Evolutionary conservation across 768 basidiomycete genomes (phyloP).

Genomic region (Mycena belliarum): DNA sequence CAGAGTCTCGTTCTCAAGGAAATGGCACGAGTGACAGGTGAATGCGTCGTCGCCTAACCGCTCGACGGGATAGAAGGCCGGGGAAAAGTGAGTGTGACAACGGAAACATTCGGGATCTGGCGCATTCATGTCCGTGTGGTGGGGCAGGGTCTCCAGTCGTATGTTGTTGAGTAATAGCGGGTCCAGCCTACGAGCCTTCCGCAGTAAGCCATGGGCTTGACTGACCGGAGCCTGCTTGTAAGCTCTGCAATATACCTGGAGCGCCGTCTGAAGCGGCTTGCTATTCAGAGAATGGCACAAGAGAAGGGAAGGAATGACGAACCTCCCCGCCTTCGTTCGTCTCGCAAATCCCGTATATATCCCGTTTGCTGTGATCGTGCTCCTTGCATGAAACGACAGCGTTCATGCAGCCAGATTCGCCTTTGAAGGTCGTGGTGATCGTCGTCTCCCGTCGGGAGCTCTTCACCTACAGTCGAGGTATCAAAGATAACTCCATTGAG

Average conservation of each 20-base stretch:
- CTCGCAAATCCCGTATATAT: conserved; percentile 84
- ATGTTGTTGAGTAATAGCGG: conserved; percentile 50
- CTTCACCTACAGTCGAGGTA: conserved; percentile 57
- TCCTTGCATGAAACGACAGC: conserved; percentile 78
- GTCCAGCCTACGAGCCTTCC: conserved; percentile 88
- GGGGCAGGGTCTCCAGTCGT: conserved; percentile 37
- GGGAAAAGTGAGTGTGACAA: conserved; percentile 73
- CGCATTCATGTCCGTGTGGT: conserved; percentile 20
- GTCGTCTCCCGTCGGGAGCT: conserved; percentile 70
- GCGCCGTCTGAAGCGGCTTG: conserved; percentile 61
- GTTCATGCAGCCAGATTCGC: conserved; percentile 76
- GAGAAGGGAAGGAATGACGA: conserved; percentile 24
- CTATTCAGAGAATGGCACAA: background rate
- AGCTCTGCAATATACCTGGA: conserved; percentile 82
- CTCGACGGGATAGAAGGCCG: conserved; percentile 61
- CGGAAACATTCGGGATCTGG: conserved; percentile 51
- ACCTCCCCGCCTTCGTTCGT: conserved; percentile 83
- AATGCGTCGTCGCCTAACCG: conserved; percentile 14
- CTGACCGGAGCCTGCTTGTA: conserved; percentile 79
- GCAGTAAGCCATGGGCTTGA: conserved; percentile 81
- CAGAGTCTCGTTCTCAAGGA: conserved; percentile 29
- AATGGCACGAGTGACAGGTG: conserved; percentile 51
- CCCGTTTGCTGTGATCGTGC: conserved; percentile 64
- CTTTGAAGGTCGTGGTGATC: conserved; percentile 71
- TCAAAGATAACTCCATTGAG: background rate